These are phyloP conservation scores for Pseudogymnoascus sp. DNA, from an alignment of 2,329 filamentous ascomycete species.

Conservation along the genomic window DNA sequence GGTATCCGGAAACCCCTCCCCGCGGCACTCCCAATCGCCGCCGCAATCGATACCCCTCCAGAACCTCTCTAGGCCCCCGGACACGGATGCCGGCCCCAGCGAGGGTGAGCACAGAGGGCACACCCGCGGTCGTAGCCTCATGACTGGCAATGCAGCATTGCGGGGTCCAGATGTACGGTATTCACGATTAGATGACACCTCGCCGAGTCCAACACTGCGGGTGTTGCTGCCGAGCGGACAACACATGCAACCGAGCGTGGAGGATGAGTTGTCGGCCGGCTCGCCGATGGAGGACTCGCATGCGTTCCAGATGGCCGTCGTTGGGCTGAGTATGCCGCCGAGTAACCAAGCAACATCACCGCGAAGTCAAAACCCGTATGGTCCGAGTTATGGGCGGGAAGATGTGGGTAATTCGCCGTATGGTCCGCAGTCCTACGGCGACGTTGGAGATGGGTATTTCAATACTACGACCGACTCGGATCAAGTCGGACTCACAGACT, in stretches of 20 bases:
- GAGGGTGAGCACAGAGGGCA: constrained; percentile 16
- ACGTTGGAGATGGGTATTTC: constrained; percentile 29
- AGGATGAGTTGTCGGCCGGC: constrained; percentile 19
- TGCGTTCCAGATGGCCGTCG: constrained; percentile 25
- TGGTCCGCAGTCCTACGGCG: constrained; percentile 17
- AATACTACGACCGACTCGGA: constrained; percentile 42
- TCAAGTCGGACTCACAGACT: constrained; percentile 50
- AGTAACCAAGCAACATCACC: constrained; percentile 22
- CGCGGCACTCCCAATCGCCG: constrained; percentile 35
- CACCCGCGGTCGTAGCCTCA: constrained; percentile 27
- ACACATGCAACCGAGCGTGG: constrained; percentile 14
- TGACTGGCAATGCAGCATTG: constrained; percentile 23
- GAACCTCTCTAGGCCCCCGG: constrained; percentile 41
- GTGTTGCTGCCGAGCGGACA: constrained; percentile 13
- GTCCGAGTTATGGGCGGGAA: constrained; percentile 24
- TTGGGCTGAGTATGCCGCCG: not conserved
- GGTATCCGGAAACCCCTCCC: constrained; percentile 41
- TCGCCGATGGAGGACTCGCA: constrained; percentile 26
- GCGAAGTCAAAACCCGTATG: constrained; percentile 27
- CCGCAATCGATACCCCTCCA: constrained; percentile 65
- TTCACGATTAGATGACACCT: constrained; percentile 26
- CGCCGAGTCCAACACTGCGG: constrained; percentile 23
- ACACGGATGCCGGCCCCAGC: constrained; percentile 21
- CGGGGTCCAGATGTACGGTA: constrained; percentile 25
- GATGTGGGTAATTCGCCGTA: constrained; percentile 23